Conservation (phyloP, 148 eudicot genomes). For the Nepenthes mirabilis region DNA sequence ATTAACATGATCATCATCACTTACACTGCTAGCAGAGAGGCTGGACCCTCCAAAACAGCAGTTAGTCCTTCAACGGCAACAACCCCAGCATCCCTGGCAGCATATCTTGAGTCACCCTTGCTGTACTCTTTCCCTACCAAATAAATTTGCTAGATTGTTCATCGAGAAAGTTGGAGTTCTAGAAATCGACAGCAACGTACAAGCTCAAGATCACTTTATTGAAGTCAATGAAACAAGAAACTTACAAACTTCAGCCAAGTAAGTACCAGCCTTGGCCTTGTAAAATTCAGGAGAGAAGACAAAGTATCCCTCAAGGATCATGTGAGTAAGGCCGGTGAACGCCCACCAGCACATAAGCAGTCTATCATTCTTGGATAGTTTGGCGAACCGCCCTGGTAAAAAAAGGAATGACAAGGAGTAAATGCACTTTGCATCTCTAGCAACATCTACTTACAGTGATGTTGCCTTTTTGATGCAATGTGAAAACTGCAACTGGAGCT, state of each 20-base stretch:
- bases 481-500: no score
- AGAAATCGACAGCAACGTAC: neutral
- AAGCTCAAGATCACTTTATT: neutral
- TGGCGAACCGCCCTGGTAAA: slow-evolving; percentile 38
- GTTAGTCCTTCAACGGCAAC: slow-evolving; percentile 81
- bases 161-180: neutral
- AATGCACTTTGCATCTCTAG: neutral
- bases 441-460: no score
- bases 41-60: slow-evolving; percentile 76
- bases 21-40: slow-evolving; percentile 72
- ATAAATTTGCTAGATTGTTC: slow-evolving; percentile 1
- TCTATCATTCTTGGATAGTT: slow-evolving; percentile 39
- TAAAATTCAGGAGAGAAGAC: slow-evolving; percentile 70
- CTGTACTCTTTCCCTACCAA: slow-evolving; percentile 86
- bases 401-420: neutral
- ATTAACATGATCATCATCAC: slow-evolving; percentile 12
- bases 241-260: slow-evolving; percentile 88
- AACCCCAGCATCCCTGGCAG: slow-evolving; percentile 52
- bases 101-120: slow-evolving; percentile 93
- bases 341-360: slow-evolving; percentile 93
- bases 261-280: slow-evolving; percentile 47
- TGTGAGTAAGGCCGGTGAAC: slow-evolving; percentile 75
- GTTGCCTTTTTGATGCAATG: no score
- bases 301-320: slow-evolving; percentile 79
- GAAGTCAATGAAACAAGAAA: slow-evolving; percentile 3